Evolutionary conservation across 495 filamentous ascomycete species (phyloP).

Genomic region (Emericellopsis terricola): DNA sequence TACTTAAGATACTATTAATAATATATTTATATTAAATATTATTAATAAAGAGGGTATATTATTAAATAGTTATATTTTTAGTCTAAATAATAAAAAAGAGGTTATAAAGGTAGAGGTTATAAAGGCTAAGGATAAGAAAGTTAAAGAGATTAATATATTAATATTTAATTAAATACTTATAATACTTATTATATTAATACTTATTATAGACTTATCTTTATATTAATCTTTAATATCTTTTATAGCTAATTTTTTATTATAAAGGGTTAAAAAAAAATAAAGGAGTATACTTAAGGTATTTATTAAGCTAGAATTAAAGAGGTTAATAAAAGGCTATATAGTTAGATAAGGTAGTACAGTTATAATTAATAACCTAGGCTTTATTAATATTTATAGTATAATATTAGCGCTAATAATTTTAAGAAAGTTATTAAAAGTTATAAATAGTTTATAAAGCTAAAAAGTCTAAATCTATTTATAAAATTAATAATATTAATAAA

Average conservation of each 20-base stretch:
- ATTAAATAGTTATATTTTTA: too few species aligned
- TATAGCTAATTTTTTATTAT: neutral
- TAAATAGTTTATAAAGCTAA: neutral
- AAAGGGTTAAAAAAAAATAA: neutral
- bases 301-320: neutral
- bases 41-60: too few species aligned
- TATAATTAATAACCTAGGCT: neutral
- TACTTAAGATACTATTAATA: too few species aligned
- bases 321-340: neutral
- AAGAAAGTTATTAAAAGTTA: too few species aligned
- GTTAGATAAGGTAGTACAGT: neutral
- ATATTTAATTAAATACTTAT: conserved; percentile 2
- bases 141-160: conserved; percentile 1
- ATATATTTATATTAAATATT: too few species aligned
- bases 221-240: neutral
- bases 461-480: neutral
- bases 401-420: too few species aligned
- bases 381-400: neutral
- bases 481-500: neutral
- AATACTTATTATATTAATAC: neutral
- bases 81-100: too few species aligned
- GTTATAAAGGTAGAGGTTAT: too few species aligned
- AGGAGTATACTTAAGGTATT: neutral
- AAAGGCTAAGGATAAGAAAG: too few species aligned
- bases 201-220: neutral